Evolutionary conservation across 2,329 filamentous ascomycete species (phyloP), one percentile per base, ranked within the genome.

Genomic region (Cladorrhinum sp.): DNA sequence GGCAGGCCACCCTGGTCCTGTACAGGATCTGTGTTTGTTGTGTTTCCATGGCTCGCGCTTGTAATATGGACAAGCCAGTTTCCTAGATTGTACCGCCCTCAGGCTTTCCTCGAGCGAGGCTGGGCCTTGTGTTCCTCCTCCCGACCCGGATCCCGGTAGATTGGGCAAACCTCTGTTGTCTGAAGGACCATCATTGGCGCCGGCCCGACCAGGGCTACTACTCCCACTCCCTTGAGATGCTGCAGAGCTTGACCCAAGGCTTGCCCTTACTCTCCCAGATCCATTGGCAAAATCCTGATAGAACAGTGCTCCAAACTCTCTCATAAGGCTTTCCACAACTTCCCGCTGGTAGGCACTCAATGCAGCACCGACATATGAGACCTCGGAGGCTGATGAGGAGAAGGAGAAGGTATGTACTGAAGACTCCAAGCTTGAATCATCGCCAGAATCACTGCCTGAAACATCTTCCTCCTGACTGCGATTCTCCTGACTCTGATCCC

Each of bases 31-130:
- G 24, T 53, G 59, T 12, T 54, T 54, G 9, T 48, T 36, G 53
- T 60, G 60, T 55, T 54, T 62, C 42, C 51, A 23, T 7, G 62
- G 59, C 26, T 62, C 50, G n/a, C 52, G 62, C 20, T 58, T 56
- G 57, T 55, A 64, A 26, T 51, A 64, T 12, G 62, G 62, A 52
- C 62, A 64, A 1, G 62, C 62, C 24, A 64, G 46, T 36, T 46
- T 55, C 1, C 39, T 24, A 12, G 12, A 3, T 14, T 5, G 36
- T 14, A 42, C 4, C 14, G 36, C 3, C 36, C 16, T 12, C 10
- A 14, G 6, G 36, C 4, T 42, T 4, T 42, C 26, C 26, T 30
- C 26, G 26, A 30, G 5, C 16, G 36, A 42, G 10, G 10, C 16
- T 14, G 14, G 36, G 3, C 36, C 36, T 4, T 42, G 16, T 7